Evolutionary conservation across 106 monocot species (phyloP).

Genomic region (Phalaenopsis equestris): DNA sequence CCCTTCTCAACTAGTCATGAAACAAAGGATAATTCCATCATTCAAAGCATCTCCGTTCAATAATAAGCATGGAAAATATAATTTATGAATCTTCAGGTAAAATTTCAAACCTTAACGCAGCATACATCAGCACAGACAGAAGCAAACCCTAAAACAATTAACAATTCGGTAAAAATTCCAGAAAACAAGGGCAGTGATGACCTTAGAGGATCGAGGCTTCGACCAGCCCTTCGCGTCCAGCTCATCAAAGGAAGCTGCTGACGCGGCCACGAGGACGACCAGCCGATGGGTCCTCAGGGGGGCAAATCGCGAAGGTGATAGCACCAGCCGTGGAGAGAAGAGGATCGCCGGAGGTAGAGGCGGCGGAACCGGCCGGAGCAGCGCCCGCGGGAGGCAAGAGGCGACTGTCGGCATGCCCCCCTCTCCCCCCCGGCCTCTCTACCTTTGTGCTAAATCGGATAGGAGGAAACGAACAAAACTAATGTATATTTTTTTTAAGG

Average conservation of each 20-base stretch:
- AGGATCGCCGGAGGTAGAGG: constrained; percentile 6
- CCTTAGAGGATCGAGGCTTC: constrained; percentile 27
- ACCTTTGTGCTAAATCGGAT: not conserved
- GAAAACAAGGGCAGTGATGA: constrained; percentile 5
- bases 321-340: constrained; percentile 15
- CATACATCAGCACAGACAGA: not conserved
- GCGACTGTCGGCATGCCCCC: constrained; percentile 55
- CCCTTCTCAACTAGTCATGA: too few relatives aligned
- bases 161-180: not conserved
- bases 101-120: not conserved
- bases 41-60: not conserved
- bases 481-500: too few relatives aligned
- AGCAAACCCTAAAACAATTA: not conserved
- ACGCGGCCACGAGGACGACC: constrained; percentile 4
- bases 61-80: not conserved
- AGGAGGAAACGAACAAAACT: too few relatives aligned
- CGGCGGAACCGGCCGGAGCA: constrained; percentile 13
- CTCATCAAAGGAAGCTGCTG: constrained; percentile 35
- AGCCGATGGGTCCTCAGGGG: not conserved
- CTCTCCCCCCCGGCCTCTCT: constrained; percentile 2
- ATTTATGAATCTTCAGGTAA: not conserved
- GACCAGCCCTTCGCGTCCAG: constrained; percentile 23
- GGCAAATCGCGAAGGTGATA: constrained; percentile 14
- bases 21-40: not conserved
- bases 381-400: constrained; percentile 22